Conservation (phyloP, 805 yeast species). For the Candida ovalis region DNA sequence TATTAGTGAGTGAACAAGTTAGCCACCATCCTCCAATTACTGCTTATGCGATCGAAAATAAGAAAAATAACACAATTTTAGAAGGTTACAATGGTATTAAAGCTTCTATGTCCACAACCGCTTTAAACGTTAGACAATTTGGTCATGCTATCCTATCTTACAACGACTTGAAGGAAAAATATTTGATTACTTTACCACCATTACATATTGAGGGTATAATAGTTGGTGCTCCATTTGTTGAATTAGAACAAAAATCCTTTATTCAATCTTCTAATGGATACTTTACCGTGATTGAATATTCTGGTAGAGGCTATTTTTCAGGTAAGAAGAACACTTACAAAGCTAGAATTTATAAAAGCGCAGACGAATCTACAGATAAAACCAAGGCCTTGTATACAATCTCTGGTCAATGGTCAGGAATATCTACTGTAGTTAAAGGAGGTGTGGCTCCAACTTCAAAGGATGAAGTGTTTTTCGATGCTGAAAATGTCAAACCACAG, state of each 20-base stretch:
- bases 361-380: conserved; percentile 43
- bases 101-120: conserved; percentile 73
- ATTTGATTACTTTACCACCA: conserved; percentile 85
- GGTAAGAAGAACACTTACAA: conserved; percentile 94
- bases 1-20: conserved; percentile 84
- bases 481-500: conserved; percentile 45
- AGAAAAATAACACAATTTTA: conserved; percentile 59
- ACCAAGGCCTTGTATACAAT: conserved; percentile 74
- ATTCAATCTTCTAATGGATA: conserved; percentile 83
- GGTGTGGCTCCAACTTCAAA: conserved; percentile 39
- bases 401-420: conserved; percentile 89
- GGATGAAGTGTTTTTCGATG: conserved; percentile 61
- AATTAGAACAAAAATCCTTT: conserved; percentile 82
- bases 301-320: conserved; percentile 91
- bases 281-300: conserved; percentile 66
- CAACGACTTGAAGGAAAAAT: conserved; percentile 60
- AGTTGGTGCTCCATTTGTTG: conserved; percentile 90
- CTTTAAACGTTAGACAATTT: conserved; percentile 82
- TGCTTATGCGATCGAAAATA: conserved; percentile 82
- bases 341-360: conserved; percentile 68
- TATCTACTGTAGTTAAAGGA: conserved; percentile 62
- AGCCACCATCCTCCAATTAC: conserved; percentile 97
- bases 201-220: conserved; percentile 91
- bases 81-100: conserved; percentile 90
- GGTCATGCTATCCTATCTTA: conserved; percentile 83